Percentiles rank a stretch among this genome's conserved stretches.
Conservation (phyloP, 768 basidiomycete species). For the Lepiota brunneoincarnata region DNA sequence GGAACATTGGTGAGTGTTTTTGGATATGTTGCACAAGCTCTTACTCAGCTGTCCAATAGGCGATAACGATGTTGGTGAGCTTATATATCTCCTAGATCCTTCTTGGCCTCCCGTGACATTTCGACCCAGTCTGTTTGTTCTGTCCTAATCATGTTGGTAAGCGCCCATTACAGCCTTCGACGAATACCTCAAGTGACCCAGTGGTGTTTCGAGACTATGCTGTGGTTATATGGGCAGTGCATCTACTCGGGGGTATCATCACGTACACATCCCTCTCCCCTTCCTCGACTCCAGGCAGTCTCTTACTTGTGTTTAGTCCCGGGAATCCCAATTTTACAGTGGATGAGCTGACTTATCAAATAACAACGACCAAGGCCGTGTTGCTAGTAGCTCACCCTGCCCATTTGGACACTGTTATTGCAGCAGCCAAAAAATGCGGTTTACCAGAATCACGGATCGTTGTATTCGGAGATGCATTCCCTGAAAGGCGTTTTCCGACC, state of each 20-base stretch:
- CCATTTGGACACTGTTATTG: conserved; percentile 37
- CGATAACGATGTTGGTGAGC: conserved; percentile 50
- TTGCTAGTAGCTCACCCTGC: conserved; percentile 48
- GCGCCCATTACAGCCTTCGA: conserved; percentile 11
- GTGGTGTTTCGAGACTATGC: conserved; percentile 44
- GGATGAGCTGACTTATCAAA: conserved; percentile 59
- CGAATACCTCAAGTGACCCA: neutral
- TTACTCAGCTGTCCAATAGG: conserved; percentile 27
- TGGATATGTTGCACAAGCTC: neutral
- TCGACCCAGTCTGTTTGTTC: conserved; percentile 51
- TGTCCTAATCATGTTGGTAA: conserved; percentile 64
- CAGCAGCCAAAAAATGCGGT: conserved; percentile 40
- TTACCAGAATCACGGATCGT: conserved; percentile 42
- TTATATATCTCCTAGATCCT: conserved; percentile 1
- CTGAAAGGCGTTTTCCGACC: conserved; percentile 19
- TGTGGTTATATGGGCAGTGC: conserved; percentile 55
- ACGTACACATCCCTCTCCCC: conserved; percentile 38
- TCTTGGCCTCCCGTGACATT: neutral
- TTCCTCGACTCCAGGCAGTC: too few relatives aligned
- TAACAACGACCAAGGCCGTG: conserved; percentile 43
- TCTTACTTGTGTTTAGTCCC: conserved; percentile 37
- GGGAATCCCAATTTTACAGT: conserved; percentile 60
- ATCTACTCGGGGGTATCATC: conserved; percentile 54
- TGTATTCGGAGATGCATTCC: conserved; percentile 28
- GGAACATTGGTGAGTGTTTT: conserved; percentile 40